Base-by-base conservation (phyloP, 108 stramenopile genomes). In the Cyclostephanos invisitatus region DNA sequence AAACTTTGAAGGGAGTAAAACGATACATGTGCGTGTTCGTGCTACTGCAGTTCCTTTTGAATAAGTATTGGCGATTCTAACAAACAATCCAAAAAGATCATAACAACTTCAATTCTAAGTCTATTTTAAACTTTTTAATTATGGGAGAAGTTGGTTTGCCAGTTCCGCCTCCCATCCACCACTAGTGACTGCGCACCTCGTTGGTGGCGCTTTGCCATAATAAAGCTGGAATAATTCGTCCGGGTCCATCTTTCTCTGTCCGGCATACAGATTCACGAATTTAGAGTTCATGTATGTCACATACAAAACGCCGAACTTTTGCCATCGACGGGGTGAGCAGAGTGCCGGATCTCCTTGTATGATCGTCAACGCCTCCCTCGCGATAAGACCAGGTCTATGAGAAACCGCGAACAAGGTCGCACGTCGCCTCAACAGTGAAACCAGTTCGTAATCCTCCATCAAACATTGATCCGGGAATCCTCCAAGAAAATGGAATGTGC, bases 371-470 rank as follows among this genome's bases (percentile, higher is more conserved):
- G 47, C 55, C 62, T 87, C 85, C 35, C 59, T 70, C 28, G 48
- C 70, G 32, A 15, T 54, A 40, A 8, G n/a, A 36, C 60, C 36
- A 10, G 60, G n/a, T 21, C 20, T 9, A 7, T 38, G 18, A 40
- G 54, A 29, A 20, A 10, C 25, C 18, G 24, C 57, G 40, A 73
- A 62, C 67, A 87, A 58, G 24, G 82, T 78, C 32, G 83, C 68
- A 8, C 93, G 82, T 38, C 68, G 69, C 46, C 93, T 82, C 44
- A 95, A 38, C 64, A 89, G 63, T 5, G 82, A 80, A 15, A 96
- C 80, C 51, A 96, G 62, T 55, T 90, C 95, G 67, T 88, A 96
- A 76, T 96, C 96, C 73, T 96, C 96, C 91, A 96, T 91, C 11
- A 96, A 49, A 38, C 88, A 87, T 68, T 93, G 89, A 62, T 92